Base-by-base conservation (phyloP, 2,329 filamentous ascomycete species). In the Colletotrichum endophyticum region DNA sequence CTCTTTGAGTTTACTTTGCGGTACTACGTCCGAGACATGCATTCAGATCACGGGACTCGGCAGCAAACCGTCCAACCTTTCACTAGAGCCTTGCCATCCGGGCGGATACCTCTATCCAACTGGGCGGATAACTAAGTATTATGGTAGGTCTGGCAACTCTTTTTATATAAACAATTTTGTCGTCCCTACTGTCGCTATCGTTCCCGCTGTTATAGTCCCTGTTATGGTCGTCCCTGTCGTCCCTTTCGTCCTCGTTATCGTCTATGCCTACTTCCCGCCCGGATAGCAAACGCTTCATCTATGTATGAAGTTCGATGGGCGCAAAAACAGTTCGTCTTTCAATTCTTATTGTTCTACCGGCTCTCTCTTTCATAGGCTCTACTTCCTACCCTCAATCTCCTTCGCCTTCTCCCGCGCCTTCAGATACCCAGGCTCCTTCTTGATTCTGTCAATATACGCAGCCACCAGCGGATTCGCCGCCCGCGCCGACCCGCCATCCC, bases 381-480 rank as follows among this genome's bases (percentile, higher is more conserved):
- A 67, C 19, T 32, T 73, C 49, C 71, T 27, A 27, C 86, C 87
- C 77, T 90, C 89, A 27, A 91, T 83, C 79, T 88, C 85, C 81
- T 86, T 83, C 62, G 91, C 86, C 85, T 88, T 89, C 75, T 86
- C 85, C 62, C 87, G 80, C 19, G 88, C 87, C 80, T 78, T 85
- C 80, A 85, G 82, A 76, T 90, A 91, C 0, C 89, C 89, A 3
- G 87, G 84, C 79, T 89, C 84, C 39, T 81, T 67, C 81, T 88
- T 84, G 34, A 91, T 80, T n/a, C 84, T 81, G 8, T 84, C 82
- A 36, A 89, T 84, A 78, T 91, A 91, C 36, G 85, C 87, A 19
- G 83, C 86, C 8, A 90, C 78, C 77, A 84, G 85, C 8, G 90
- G 90, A 70, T 85, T 86, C 70, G 83, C 80, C 8, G 78, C 78